Conservation (phyloP, 345 rosid species). For the Linum tenue region DNA sequence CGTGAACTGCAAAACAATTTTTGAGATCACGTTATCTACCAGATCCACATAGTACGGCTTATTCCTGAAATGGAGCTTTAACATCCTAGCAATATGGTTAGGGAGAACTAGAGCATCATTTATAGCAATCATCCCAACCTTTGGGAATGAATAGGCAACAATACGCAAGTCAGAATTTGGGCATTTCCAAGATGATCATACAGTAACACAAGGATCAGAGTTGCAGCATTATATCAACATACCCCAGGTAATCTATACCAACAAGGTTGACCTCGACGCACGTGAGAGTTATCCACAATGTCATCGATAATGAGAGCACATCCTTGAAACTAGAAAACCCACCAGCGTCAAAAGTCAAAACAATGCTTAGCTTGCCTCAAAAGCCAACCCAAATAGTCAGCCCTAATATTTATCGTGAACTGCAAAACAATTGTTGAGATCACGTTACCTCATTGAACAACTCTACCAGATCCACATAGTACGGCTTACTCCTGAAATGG, state of each 20-base stretch:
- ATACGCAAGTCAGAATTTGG: neutral
- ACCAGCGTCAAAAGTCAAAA: neutral
- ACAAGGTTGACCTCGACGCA: neutral
- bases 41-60: neutral
- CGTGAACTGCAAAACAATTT: too few species aligned
- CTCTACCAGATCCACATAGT: too few species aligned
- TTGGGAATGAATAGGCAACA: neutral
- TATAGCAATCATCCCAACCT: conserved; percentile 4
- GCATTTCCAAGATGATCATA: neutral
- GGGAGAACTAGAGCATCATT: conserved; percentile 1
- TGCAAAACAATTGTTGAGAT: too few species aligned
- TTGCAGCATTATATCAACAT: too few species aligned
- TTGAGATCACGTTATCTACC: neutral
- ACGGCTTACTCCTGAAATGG: too few species aligned
- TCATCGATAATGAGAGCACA: neutral
- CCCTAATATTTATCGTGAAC: too few species aligned
- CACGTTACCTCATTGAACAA: too few species aligned
- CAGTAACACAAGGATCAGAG: too few species aligned
- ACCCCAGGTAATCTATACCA: too few species aligned
- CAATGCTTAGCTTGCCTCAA: too few species aligned
- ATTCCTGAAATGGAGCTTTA: neutral
- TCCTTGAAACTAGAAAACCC: conserved; percentile 1
- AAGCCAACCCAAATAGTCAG: too few species aligned
- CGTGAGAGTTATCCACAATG: neutral
- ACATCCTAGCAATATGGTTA: neutral